phyloP scores from a whole-genome alignment of 495 filamentous ascomycete species.

The Aspergillus nidulans region DNA sequence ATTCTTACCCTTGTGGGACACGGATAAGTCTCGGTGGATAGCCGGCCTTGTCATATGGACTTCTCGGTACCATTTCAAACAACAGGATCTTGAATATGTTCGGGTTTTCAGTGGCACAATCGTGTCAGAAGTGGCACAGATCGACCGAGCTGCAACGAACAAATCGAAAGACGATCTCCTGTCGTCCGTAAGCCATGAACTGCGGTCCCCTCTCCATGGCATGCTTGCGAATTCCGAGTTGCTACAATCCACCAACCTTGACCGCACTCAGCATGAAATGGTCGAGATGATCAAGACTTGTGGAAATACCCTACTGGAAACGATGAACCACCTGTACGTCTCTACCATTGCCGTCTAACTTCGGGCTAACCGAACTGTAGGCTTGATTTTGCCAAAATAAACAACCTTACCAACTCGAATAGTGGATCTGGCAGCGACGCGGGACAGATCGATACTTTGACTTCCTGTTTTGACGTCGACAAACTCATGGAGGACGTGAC shows the following conservation, averaged over 20 bases:
- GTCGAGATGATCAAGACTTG: slow-evolving; percentile 60
- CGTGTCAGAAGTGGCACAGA: slow-evolving; percentile 55
- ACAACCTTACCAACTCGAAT: slow-evolving; percentile 28
- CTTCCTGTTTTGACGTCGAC: slow-evolving; percentile 16
- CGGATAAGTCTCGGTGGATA: slow-evolving; percentile 58
- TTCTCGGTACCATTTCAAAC: slow-evolving; percentile 33
- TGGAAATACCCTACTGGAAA: slow-evolving; percentile 60
- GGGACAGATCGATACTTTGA: slow-evolving; percentile 8
- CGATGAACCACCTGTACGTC: slow-evolving; percentile 54
- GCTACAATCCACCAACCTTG: slow-evolving; percentile 50
- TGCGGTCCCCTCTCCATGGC: slow-evolving; percentile 68
- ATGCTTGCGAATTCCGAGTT: slow-evolving; percentile 64
- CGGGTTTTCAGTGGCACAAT: slow-evolving; percentile 57
- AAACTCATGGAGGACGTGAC: slow-evolving; percentile 17
- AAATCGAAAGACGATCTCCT: slow-evolving; percentile 66
- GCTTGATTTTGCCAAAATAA: slow-evolving; percentile 56
- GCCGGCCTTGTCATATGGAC: slow-evolving; percentile 57
- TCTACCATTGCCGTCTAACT: neutral
- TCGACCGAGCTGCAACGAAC: slow-evolving; percentile 46
- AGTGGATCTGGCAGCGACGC: slow-evolving; percentile 6
- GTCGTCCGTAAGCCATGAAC: slow-evolving; percentile 68
- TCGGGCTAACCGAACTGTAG: slow-evolving; percentile 1
- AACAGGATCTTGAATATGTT: slow-evolving; percentile 50
- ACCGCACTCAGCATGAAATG: slow-evolving; percentile 51
- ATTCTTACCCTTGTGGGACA: slow-evolving; percentile 60